Evolutionary conservation across 2,329 filamentous ascomycete genomes (phyloP).

Genomic region (Nothomitra cinnamomea): DNA sequence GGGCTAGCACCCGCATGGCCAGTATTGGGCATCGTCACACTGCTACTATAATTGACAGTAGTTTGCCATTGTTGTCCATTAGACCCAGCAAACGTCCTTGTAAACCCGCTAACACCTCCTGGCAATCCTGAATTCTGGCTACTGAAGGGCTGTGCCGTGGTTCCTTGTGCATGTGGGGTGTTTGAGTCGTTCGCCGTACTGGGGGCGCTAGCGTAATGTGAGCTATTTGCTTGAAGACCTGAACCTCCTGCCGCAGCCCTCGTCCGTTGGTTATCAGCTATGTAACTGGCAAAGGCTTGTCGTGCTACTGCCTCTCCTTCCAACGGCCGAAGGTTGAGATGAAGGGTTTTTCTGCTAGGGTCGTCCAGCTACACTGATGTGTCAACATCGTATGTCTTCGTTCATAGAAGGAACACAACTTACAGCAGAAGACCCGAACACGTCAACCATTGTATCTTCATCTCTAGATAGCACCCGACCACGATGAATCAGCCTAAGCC

Average conservation of each 20-base stretch:
- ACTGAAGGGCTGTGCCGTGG: neutral
- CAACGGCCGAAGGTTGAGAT: conserved; percentile 18
- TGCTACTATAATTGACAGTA: conserved; percentile 1
- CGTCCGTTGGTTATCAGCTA: neutral
- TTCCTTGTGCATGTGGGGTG: neutral
- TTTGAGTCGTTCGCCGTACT: neutral
- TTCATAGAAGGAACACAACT: conserved; percentile 10
- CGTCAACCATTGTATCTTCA: conserved; percentile 35
- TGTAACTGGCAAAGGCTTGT: neutral
- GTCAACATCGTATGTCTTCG: conserved; percentile 4
- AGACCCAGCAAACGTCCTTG: neutral
- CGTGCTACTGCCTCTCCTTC: neutral
- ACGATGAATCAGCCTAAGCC: conserved; percentile 43
- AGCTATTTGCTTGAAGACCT: neutral
- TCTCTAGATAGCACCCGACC: conserved; percentile 39
- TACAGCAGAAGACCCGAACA: conserved; percentile 40
- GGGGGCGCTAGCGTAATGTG: neutral
- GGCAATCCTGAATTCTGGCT: neutral
- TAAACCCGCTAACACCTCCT: neutral
- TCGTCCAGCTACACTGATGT: conserved; percentile 15
- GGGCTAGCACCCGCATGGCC: neutral
- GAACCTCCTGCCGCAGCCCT: neutral
- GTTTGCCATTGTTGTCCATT: neutral
- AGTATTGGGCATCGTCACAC: neutral
- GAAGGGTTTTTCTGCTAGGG: conserved; percentile 16